These are phyloP conservation scores for Kluyveromyces marxianus DNA, from an alignment of 1,139 yeast species.

Conservation along the genomic window DNA sequence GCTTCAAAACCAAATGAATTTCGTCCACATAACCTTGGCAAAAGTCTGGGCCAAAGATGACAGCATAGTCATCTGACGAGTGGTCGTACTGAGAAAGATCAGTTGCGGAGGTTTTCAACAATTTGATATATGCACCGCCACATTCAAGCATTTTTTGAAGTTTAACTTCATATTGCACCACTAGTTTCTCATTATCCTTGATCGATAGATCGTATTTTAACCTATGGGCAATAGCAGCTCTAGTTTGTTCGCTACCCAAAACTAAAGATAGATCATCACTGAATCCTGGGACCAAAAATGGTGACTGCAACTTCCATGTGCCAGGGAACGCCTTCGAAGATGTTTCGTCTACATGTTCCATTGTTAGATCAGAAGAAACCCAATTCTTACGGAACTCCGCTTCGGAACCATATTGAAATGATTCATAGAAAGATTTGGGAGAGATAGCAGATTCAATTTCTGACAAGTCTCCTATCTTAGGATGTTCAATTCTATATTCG, in stretches of 20 bases:
- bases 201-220: slow-evolving; percentile 15
- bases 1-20: slow-evolving; percentile 66
- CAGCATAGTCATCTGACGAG: slow-evolving; percentile 58
- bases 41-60: slow-evolving; percentile 93
- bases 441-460: slow-evolving; percentile 1
- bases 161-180: slow-evolving; percentile 83
- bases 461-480: slow-evolving; percentile 2
- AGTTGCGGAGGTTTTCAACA: slow-evolving; percentile 41
- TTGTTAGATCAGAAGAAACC: slow-evolving; percentile 10
- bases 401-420: slow-evolving; percentile 14
- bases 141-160: slow-evolving; percentile 69
- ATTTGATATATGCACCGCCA: slow-evolving; percentile 84
- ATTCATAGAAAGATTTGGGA: slow-evolving; percentile 14
- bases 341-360: slow-evolving; percentile 7
- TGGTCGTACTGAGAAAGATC: slow-evolving; percentile 39
- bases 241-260: slow-evolving; percentile 8
- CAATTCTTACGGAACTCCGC: slow-evolving; percentile 12
- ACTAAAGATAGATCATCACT: slow-evolving; percentile 12
- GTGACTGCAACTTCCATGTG: slow-evolving; percentile 14
- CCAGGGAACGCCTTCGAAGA: slow-evolving; percentile 11
- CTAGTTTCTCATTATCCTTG: slow-evolving; percentile 54
- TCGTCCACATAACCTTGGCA: slow-evolving; percentile 70
- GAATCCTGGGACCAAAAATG: slow-evolving; percentile 10
- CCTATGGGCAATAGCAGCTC: slow-evolving; percentile 16
- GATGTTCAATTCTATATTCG: slow-evolving; percentile 10